Conservation (phyloP, 257 asterid species). For the Thymus mandschuricus region DNA sequence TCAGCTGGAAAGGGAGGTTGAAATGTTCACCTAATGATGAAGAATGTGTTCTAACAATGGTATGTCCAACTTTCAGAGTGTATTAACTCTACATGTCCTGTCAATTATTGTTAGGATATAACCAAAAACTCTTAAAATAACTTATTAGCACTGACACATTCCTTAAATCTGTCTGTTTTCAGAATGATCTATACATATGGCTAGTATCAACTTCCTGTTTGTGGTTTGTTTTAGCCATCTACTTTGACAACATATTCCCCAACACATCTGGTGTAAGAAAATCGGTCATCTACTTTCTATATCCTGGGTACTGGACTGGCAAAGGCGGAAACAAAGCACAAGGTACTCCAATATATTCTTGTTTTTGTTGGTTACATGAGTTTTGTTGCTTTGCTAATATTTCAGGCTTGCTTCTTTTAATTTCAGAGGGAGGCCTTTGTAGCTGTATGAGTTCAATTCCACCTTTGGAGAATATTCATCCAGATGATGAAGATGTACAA, state of each 20-base stretch:
- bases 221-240: constrained; percentile 84
- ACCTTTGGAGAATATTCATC: constrained; percentile 52
- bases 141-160: constrained; percentile 21
- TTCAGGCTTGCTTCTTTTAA: constrained; percentile 24
- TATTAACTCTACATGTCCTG: constrained; percentile 18
- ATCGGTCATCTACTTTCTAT: constrained; percentile 66
- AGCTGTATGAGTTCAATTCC: constrained; percentile 68
- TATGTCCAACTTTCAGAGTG: constrained; percentile 35
- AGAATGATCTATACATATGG: constrained; percentile 81
- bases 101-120: constrained; percentile 17
- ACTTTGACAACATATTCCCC: constrained; percentile 85
- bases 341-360: constrained; percentile 50
- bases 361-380: constrained; percentile 19
- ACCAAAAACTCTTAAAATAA: not conserved
- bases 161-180: constrained; percentile 35
- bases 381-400: constrained; percentile 27
- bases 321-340: constrained; percentile 75
- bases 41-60: constrained; percentile 79
- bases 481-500: constrained; percentile 88
- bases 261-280: constrained; percentile 90
- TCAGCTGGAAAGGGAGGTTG: constrained; percentile 84
- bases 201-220: constrained; percentile 61
- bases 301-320: constrained; percentile 95
- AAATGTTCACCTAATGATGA: constrained; percentile 77
- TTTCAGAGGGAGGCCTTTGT: constrained; percentile 80